Evolutionary conservation across 1,284 basidiomycete genomes (phyloP), one percentile per base, ranked within the genome.

Genomic region (Calocybe gambosa): DNA sequence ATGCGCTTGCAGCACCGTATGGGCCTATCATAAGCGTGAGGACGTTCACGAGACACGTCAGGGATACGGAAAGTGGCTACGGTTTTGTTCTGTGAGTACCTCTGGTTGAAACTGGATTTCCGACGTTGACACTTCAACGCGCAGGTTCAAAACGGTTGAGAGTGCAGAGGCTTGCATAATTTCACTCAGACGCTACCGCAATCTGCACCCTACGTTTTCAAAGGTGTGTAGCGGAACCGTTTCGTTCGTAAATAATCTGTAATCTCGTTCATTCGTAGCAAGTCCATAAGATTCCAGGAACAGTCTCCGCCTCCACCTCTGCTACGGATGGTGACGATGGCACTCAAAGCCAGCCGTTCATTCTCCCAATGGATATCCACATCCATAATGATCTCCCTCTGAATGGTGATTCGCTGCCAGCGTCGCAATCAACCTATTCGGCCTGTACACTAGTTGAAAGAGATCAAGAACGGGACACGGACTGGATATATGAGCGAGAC

Each of bases 241-340:
- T n/a, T n/a, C n/a, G n/a, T n/a, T n/a, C n/a, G n/a, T n/a, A n/a
- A n/a, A n/a, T n/a, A n/a, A n/a, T n/a, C n/a, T n/a, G n/a, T n/a
- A n/a, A n/a, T 10, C 5, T 26, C 5, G 5, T 10, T 10, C 10
- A 26, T 10, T 19, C 31, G 34, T 50, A 86, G 82, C 81, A 85
- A 75, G 70, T 82, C 10, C 86, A 87, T 63, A 85, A 85, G 61
- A 87, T 89, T 33, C 85, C 85, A 7, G 85, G 85, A 7, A 84
- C 83, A 1, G 20, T 39, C 31, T 56, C 35, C 49, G 33, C 52
- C 42, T 58, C 45, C 49, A 42, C 21, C 49, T 45, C 13, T 6
- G 33, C 33, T 10, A 10, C 25, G 5, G 5, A 5, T 10, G 5
- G 5, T 5, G 25, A 5, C 25, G 10, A 10, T 26, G 25, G 10